Percentiles rank a stretch among this genome's conserved stretches.
These are phyloP conservation scores for Tulasnella sp. DNA, from an alignment of 768 basidiomycete genomes.

Conservation along the genomic window DNA sequence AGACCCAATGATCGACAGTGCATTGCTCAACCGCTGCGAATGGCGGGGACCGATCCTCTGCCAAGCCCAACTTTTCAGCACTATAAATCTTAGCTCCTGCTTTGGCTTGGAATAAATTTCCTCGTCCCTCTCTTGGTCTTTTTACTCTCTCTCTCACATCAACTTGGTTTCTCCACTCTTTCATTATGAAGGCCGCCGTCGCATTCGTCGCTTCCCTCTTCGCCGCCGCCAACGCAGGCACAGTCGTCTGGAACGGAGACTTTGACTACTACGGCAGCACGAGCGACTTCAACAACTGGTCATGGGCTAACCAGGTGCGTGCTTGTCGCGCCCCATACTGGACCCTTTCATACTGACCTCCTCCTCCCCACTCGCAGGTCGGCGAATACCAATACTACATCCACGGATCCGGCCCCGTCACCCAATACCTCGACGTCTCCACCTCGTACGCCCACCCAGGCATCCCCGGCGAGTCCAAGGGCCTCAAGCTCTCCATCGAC, in stretches of 20 bases:
- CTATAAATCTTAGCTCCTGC: neutral
- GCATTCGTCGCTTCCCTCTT: constrained; percentile 38
- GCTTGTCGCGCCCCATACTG: constrained; percentile 39
- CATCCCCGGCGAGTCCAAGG: constrained; percentile 53
- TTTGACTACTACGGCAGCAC: constrained; percentile 24
- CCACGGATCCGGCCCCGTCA: constrained; percentile 57
- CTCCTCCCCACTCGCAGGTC: neutral
- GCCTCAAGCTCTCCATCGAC: constrained; percentile 57
- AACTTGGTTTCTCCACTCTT: neutral
- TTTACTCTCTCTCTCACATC: neutral
- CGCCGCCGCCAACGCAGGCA: constrained; percentile 51
- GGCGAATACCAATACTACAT: constrained; percentile 47
- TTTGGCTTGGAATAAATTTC: neutral
- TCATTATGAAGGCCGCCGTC: constrained; percentile 37
- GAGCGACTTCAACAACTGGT: constrained; percentile 48
- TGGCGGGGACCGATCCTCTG: too few species aligned
- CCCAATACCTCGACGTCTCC: constrained; percentile 56
- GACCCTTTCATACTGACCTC: too few species aligned
- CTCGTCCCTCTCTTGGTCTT: constrained; percentile 15
- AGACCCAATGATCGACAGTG: neutral
- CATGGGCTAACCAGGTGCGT: constrained; percentile 59
- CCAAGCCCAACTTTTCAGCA: neutral
- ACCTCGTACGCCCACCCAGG: constrained; percentile 64
- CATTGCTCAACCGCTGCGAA: too few species aligned
- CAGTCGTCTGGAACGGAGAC: constrained; percentile 52